A percentile compares a stretch with the other conserved stretches of the same genome.
phyloP scores from a whole-genome alignment of 495 filamentous ascomycete genomes.

The Patellaria atrata region DNA sequence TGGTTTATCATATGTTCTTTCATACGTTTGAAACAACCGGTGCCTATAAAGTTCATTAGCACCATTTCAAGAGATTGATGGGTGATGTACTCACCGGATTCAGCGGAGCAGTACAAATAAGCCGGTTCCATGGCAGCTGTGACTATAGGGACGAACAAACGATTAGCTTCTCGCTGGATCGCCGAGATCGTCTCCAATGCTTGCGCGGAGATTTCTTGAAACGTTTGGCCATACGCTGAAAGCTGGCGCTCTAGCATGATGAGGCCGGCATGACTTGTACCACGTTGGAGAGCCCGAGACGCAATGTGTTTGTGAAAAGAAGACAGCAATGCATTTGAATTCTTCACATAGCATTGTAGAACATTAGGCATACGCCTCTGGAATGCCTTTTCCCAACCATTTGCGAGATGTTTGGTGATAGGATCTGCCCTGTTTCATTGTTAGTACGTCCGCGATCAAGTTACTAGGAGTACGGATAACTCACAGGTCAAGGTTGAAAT shows the following conservation, averaged over 20 bases:
- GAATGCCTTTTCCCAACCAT: constrained; percentile 44
- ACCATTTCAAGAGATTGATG: neutral
- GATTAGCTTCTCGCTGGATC: constrained; percentile 40
- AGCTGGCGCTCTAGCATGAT: constrained; percentile 34
- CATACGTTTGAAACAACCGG: constrained; percentile 40
- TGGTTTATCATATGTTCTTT: constrained; percentile 39
- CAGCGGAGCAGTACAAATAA: constrained; percentile 34
- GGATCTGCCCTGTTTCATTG: constrained; percentile 32
- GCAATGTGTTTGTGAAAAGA: constrained; percentile 33
- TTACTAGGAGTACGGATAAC: neutral
- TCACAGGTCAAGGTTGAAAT: constrained; percentile 37
- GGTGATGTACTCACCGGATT: constrained; percentile 28
- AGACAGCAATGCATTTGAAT: constrained; percentile 18
- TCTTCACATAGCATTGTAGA: constrained; percentile 19
- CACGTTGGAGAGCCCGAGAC: constrained; percentile 25
- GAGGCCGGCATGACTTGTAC: constrained; percentile 27
- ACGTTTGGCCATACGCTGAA: constrained; percentile 26
- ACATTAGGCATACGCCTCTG: constrained; percentile 30
- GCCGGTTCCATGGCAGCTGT: constrained; percentile 31
- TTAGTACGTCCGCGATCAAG: constrained; percentile 1
- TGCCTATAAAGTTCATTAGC: constrained; percentile 20
- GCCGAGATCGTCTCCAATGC: constrained; percentile 28
- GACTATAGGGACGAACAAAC: constrained; percentile 41
- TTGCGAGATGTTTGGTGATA: constrained; percentile 36
- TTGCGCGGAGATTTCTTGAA: constrained; percentile 24